A percentile compares a stretch with the other conserved stretches of the same genome.
phyloP scores from a whole-genome alignment of 2,329 filamentous ascomycete genomes.

The Nannizzia gypsea region DNA sequence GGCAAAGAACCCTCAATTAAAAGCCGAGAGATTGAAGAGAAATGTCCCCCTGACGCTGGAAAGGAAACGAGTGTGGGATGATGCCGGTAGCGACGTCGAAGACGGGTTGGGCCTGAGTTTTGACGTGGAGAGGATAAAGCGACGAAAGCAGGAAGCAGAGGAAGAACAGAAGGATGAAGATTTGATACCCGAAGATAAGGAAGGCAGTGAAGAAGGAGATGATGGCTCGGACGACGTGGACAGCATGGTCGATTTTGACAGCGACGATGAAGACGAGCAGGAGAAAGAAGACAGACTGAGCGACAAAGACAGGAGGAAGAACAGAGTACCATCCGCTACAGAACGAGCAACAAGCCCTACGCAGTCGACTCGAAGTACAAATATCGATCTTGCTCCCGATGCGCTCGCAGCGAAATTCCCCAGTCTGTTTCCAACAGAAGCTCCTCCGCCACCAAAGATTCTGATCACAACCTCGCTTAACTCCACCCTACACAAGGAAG shows the following conservation, averaged over 20 bases:
- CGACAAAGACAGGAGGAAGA: constrained; percentile 28
- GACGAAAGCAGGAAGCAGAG: constrained; percentile 36
- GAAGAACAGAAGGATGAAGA: constrained; percentile 25
- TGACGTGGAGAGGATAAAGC: constrained; percentile 39
- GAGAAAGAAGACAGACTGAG: constrained; percentile 37
- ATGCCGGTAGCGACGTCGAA: constrained; percentile 46
- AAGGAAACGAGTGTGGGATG: constrained; percentile 81
- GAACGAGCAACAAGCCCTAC: constrained; percentile 45
- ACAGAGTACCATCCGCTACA: constrained; percentile 26
- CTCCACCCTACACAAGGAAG: constrained; percentile 75
- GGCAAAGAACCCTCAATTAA: constrained; percentile 64
- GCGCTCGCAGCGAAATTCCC: constrained; percentile 51
- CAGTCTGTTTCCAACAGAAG: constrained; percentile 41
- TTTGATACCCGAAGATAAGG: constrained; percentile 29
- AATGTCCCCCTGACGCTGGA: constrained; percentile 77
- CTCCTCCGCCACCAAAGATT: constrained; percentile 61
- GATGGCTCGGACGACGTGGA: constrained; percentile 50
- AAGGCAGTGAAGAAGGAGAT: constrained; percentile 30
- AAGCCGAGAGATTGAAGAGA: constrained; percentile 57
- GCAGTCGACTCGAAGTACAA: constrained; percentile 46
- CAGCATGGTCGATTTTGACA: constrained; percentile 61
- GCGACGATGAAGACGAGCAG: constrained; percentile 35
- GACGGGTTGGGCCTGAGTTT: constrained; percentile 37
- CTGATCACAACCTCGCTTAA: constrained; percentile 86
- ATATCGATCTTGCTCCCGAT: constrained; percentile 49